These are phyloP conservation scores for Pseudocercospora fuligena DNA, from an alignment of 2,329 filamentous ascomycete species.

Conservation along the genomic window DNA sequence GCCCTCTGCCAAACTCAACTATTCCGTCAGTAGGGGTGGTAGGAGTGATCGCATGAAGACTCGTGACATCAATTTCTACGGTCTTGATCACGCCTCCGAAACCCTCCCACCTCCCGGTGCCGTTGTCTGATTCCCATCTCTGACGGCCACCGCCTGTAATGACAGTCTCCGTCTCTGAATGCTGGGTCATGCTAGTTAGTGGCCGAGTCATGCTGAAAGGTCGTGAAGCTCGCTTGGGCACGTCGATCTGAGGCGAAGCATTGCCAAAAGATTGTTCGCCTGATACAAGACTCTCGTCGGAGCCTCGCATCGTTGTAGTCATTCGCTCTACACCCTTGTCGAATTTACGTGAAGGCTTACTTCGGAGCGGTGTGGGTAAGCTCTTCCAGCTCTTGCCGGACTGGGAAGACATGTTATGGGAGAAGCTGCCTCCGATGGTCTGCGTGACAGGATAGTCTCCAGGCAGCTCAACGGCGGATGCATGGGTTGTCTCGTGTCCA, in stretches of 20 bases:
- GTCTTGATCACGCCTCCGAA: conserved; percentile 26
- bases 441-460: conserved; percentile 16
- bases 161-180: conserved; percentile 3
- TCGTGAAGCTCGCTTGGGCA: conserved; percentile 9
- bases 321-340: conserved; percentile 14
- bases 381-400: conserved; percentile 12
- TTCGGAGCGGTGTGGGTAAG: conserved; percentile 1
- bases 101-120: conserved; percentile 22
- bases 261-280: neutral
- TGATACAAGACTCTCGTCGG: neutral
- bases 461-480: conserved; percentile 8
- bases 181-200: conserved; percentile 8
- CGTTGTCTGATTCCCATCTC: conserved; percentile 19
- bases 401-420: conserved; percentile 1
- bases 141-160: conserved; percentile 21
- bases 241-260: neutral
- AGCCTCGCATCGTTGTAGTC: conserved; percentile 10
- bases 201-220: conserved; percentile 16
- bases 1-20: conserved; percentile 21
- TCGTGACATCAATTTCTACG: conserved; percentile 23
- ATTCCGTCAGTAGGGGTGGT: conserved; percentile 2
- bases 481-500: neutral
- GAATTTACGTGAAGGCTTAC: conserved; percentile 9
- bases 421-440: conserved; percentile 20
- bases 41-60: conserved; percentile 8